A percentile compares a stretch with the other conserved stretches of the same genome.
Evolutionary conservation across 257 asterid genomes (phyloP).

Genomic region (Forsythia suspensa): DNA sequence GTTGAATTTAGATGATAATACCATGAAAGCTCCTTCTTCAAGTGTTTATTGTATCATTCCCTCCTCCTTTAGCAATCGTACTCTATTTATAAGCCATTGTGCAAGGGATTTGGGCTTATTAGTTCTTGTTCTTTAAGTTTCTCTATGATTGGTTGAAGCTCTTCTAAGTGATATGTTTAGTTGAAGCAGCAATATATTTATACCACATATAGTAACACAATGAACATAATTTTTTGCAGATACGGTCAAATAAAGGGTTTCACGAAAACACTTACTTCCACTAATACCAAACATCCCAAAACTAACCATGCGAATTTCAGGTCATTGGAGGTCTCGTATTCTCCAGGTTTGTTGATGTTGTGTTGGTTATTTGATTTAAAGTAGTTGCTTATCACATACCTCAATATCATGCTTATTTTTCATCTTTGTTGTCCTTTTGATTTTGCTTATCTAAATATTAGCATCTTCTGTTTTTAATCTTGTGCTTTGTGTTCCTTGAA

Average conservation of each 20-base stretch:
- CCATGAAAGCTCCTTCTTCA: slow-evolving; percentile 7
- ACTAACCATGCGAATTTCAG: slow-evolving; percentile 48
- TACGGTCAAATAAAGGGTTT: slow-evolving; percentile 45
- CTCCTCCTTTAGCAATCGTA: neutral
- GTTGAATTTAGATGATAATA: slow-evolving; percentile 18
- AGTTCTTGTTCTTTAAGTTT: neutral
- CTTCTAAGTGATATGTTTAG: slow-evolving; percentile 6
- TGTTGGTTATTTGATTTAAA: slow-evolving; percentile 4
- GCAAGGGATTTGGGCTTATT: neutral
- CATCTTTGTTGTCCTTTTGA: slow-evolving; percentile 2
- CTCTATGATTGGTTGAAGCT: neutral
- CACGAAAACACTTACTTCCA: slow-evolving; percentile 67
- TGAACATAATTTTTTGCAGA: slow-evolving; percentile 45
- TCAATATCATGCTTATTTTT: neutral
- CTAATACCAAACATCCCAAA: slow-evolving; percentile 72
- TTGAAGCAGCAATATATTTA: slow-evolving; percentile 8
- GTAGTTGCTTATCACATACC: neutral
- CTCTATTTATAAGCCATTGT: neutral
- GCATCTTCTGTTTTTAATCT: slow-evolving; percentile 6
- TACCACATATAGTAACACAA: slow-evolving; percentile 1
- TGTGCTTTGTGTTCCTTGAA: neutral
- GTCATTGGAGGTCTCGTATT: slow-evolving; percentile 68
- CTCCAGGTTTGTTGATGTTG: slow-evolving; percentile 57
- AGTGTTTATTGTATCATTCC: neutral
- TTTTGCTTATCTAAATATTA: slow-evolving; percentile 15